Evolutionary conservation across 2,329 filamentous ascomycete genomes (phyloP).

Genomic region (Aspergillus sp.): DNA sequence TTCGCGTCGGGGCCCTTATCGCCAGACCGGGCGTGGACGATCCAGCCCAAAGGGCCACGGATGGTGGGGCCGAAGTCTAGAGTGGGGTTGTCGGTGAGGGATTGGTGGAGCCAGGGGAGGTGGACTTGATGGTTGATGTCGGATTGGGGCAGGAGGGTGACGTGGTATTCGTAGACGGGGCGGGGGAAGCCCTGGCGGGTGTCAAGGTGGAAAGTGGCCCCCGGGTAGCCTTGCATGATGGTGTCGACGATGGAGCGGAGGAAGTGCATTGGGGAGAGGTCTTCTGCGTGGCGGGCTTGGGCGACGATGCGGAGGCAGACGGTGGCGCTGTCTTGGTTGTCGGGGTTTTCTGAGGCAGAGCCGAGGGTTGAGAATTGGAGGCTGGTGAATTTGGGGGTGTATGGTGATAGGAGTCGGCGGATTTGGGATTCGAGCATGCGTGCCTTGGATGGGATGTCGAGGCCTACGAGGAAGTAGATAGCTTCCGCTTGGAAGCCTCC

Average conservation of each 20-base stretch:
- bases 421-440: constrained; percentile 50
- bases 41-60: constrained; percentile 32
- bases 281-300: constrained; percentile 47
- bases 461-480: constrained; percentile 48
- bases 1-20: constrained; percentile 52
- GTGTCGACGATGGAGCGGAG: constrained; percentile 41
- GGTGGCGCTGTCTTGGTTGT: constrained; percentile 47
- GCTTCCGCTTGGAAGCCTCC: constrained; percentile 53
- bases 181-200: constrained; percentile 38
- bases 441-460: constrained; percentile 50
- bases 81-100: constrained; percentile 12
- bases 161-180: constrained; percentile 37
- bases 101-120: constrained; percentile 23
- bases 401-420: constrained; percentile 41
- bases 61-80: constrained; percentile 26
- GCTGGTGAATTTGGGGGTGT: constrained; percentile 34
- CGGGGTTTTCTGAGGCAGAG: constrained; percentile 34
- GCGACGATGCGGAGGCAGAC: constrained; percentile 47
- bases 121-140: constrained; percentile 30
- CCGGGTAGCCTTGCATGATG: constrained; percentile 46
- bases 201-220: constrained; percentile 39
- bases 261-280: constrained; percentile 37
- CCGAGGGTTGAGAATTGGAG: constrained; percentile 37
- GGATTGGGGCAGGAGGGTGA: constrained; percentile 29
- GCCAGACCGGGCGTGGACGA: constrained; percentile 42